Evolutionary conservation across 1,139 yeast genomes (phyloP).

Genomic region (Blastobotrys malaysiensis): DNA sequence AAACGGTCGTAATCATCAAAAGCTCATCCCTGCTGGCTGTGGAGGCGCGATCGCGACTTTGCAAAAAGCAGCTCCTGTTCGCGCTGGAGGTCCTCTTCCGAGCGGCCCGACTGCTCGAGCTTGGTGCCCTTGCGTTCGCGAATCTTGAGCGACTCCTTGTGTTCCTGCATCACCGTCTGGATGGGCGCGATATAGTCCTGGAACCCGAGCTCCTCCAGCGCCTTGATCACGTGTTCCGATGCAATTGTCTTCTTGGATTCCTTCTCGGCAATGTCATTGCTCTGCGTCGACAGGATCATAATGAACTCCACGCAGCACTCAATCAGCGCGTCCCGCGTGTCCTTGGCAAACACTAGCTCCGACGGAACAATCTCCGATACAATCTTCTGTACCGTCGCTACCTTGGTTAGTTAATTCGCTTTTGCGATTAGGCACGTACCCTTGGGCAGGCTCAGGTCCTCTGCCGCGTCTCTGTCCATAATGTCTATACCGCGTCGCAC

Average conservation of each 20-base stretch:
- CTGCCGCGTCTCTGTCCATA: conserved; percentile 32
- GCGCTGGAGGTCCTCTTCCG: conserved; percentile 84
- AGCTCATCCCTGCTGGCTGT: conserved; percentile 19
- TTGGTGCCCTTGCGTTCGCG: conserved; percentile 90
- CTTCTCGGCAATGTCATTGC: conserved; percentile 93
- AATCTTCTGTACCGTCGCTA: conserved; percentile 93
- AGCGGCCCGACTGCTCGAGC: conserved; percentile 84
- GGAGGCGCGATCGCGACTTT: conserved; percentile 62
- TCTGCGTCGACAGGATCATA: conserved; percentile 89
- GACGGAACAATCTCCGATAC: conserved; percentile 83
- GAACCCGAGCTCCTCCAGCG: conserved; percentile 84
- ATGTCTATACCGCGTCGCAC: background rate
- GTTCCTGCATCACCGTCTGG: conserved; percentile 75
- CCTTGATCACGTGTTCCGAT: conserved; percentile 91
- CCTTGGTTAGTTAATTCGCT: background rate
- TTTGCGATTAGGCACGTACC: conserved; percentile 20
- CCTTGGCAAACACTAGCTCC: conserved; percentile 84
- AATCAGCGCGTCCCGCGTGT: conserved; percentile 90
- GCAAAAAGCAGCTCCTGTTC: conserved; percentile 93
- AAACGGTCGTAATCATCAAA: background rate
- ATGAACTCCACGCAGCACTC: conserved; percentile 96
- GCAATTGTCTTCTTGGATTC: conserved; percentile 96
- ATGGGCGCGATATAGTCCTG: conserved; percentile 77
- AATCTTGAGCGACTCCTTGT: conserved; percentile 71
- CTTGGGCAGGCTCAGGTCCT: conserved; percentile 40